Percentiles rank a stretch among this genome's conserved stretches.
Evolutionary conservation across 148 eudicot genomes (phyloP).

Genomic region (Pouteria glomerata): DNA sequence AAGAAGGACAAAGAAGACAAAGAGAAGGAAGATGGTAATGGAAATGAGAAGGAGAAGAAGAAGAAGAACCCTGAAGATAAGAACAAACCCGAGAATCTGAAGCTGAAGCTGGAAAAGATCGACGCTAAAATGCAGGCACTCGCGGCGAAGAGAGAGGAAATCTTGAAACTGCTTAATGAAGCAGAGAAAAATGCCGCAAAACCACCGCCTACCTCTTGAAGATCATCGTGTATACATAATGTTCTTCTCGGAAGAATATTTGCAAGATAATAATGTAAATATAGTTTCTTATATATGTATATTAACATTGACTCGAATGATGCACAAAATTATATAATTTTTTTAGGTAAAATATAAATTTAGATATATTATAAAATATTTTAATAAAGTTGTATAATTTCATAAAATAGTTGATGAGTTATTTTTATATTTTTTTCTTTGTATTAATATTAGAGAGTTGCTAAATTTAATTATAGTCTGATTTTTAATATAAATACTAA

Average conservation of each 20-base stretch:
- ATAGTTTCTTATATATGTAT: background rate
- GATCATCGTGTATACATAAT: background rate
- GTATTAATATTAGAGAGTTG: too few species aligned
- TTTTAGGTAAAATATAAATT: too few species aligned
- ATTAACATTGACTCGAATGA: too few species aligned
- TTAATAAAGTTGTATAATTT: too few species aligned
- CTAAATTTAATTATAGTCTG: too few species aligned
- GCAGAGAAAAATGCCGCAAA: conserved; percentile 25
- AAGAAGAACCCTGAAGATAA: conserved; percentile 59
- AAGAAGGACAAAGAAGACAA: conserved; percentile 20
- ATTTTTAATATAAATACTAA: too few species aligned
- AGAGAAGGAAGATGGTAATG: conserved; percentile 14
- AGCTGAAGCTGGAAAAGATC: conserved; percentile 49
- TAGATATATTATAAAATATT: too few species aligned
- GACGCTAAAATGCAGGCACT: conserved; percentile 49
- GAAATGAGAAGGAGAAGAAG: conserved; percentile 45
- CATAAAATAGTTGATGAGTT: too few species aligned
- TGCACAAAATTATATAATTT: too few species aligned
- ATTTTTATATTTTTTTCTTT: too few species aligned
- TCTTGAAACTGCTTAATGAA: conserved; percentile 45
- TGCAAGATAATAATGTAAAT: too few species aligned
- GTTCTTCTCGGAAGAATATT: background rate
- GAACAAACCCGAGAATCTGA: conserved; percentile 51
- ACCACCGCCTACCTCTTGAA: background rate
- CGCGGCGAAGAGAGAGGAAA: conserved; percentile 45